phyloP scores from a whole-genome alignment of 2,329 filamentous ascomycete species.

The Alternaria triticina region DNA sequence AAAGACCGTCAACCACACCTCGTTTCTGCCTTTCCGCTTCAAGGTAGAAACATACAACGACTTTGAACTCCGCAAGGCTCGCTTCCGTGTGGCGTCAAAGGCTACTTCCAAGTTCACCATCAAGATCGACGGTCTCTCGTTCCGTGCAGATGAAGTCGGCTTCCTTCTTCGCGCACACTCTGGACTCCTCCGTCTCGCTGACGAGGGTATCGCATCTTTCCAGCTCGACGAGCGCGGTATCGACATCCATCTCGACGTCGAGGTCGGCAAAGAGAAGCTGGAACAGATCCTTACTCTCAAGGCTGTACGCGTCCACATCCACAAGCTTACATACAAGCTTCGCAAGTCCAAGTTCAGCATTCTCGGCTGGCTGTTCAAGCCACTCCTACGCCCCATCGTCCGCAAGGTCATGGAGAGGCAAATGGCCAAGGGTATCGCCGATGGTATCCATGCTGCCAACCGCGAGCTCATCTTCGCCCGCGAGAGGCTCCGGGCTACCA shows the following conservation, averaged over 20 bases:
- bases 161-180: constrained; percentile 86
- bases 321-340: constrained; percentile 83
- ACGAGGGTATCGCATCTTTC: constrained; percentile 86
- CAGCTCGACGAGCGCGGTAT: constrained; percentile 85
- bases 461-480: constrained; percentile 85
- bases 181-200: constrained; percentile 74
- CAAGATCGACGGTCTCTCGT: constrained; percentile 80
- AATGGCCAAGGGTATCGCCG: constrained; percentile 73
- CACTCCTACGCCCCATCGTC: constrained; percentile 79
- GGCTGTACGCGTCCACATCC: constrained; percentile 78
- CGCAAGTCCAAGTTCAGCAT: constrained; percentile 77
- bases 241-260: constrained; percentile 83
- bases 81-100: constrained; percentile 70
- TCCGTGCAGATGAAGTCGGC: constrained; percentile 84
- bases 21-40: constrained; percentile 85
- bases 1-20: constrained; percentile 79
- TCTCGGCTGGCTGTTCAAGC: constrained; percentile 83
- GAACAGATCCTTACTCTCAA: constrained; percentile 83
- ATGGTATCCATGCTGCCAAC: constrained; percentile 75
- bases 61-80: constrained; percentile 81
- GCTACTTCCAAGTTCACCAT: constrained; percentile 76
- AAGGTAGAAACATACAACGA: constrained; percentile 85
- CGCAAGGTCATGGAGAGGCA: constrained; percentile 80
- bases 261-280: constrained; percentile 76
- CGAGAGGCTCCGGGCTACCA: constrained; percentile 83